Base-by-base conservation (phyloP, 352 stramenopile genomes). In the Phytopythium delawarense region DNA sequence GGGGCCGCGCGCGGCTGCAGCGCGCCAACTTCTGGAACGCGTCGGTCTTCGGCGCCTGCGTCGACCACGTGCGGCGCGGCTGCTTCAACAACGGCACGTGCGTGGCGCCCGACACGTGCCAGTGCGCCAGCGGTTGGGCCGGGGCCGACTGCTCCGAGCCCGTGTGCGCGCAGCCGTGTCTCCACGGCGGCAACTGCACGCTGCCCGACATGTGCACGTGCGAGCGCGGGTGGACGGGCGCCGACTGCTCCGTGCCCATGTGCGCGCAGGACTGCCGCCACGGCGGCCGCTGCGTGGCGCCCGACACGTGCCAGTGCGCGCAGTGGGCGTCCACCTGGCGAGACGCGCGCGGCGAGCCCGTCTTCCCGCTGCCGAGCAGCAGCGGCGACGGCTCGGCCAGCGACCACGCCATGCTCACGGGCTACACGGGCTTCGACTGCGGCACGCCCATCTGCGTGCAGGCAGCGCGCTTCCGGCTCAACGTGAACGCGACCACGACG, bases 31-130 rank as follows among this genome's bases (percentile, higher is more conserved):
- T 79, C 48, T 92, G 81, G 81, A 89, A 91, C 30, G 44, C 66
- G 5, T 76, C 72, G 13, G 57, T 78, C 2, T 77, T 72, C 53
- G 76, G 72, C 5, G 67, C 76, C 8, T 99, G 96, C 72, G 79
- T 98, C 2, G 96, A 99, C 69, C 67, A 81, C 20, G 96, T 99
- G 15, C 48, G 97, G 12, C 81, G 86, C 54, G 96, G 96, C 7
- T 99, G 96, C 76, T 98, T 89, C 69, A 99, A 98, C 72, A 98
- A 98, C 63, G 92, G 94, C n/a, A 98, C 91, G 9, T 98, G 94
- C 65, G 75, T 94, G 2, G 90, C 85, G 5, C 93, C 94, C 2
- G 73, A 88, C 56, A 91, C 80, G 30, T 98, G 93, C 57, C 57
- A 59, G 4, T 98, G 93, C 61, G 81, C 84, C 11, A 4, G 53